Evolutionary conservation across 768 basidiomycete genomes (phyloP).

Genomic region (Russula sp.): DNA sequence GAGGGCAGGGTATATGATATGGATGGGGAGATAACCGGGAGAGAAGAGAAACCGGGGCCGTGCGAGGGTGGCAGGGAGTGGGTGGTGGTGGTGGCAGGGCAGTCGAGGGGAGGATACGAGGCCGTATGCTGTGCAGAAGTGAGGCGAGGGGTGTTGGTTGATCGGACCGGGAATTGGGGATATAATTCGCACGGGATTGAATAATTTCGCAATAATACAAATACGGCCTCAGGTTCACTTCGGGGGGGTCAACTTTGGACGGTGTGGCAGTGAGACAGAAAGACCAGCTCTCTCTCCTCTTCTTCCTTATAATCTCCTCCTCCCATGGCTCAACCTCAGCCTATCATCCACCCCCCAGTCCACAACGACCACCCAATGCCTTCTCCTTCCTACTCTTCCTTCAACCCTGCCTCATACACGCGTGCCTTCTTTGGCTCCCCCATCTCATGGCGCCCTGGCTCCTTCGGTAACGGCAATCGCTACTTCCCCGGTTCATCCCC

Average conservation of each 20-base stretch:
- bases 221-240: constrained; percentile 9
- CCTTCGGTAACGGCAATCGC: constrained; percentile 60
- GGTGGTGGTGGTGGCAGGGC: too few species aligned
- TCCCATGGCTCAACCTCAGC: constrained; percentile 44
- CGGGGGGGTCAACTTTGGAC: not conserved
- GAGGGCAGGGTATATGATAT: too few species aligned
- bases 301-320: not conserved
- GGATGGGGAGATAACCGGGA: not conserved
- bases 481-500: constrained; percentile 64
- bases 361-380: constrained; percentile 38
- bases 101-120: too few species aligned
- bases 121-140: too few species aligned
- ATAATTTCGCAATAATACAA: constrained; percentile 13
- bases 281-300: not conserved
- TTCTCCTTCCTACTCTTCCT: constrained; percentile 52
- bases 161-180: constrained; percentile 4
- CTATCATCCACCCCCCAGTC: constrained; percentile 43
- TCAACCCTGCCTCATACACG: constrained; percentile 66
- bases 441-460: constrained; percentile 65
- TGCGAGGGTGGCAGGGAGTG: too few species aligned
- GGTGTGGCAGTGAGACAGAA: not conserved
- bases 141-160: not conserved
- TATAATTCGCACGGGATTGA: not conserved
- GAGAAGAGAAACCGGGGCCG: not conserved
- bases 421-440: constrained; percentile 70